Conservation (phyloP, 2,329 filamentous ascomycete genomes). For the Ramichloridium luteum region DNA sequence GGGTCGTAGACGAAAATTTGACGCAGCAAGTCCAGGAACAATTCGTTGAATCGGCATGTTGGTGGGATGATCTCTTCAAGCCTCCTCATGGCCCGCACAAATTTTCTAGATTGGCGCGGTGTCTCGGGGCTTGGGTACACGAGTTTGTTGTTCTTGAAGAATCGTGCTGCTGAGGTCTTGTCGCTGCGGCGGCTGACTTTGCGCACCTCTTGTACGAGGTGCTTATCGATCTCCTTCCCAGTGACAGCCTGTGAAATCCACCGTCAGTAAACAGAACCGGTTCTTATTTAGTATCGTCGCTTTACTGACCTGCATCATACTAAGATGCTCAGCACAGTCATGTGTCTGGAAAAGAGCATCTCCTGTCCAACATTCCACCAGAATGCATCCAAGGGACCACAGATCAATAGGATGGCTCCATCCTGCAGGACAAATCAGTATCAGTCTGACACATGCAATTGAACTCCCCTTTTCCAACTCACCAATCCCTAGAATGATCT, state of each 20-base stretch:
- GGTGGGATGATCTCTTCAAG: conserved; percentile 50
- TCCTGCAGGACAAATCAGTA: conserved; percentile 19
- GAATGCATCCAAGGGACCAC: conserved; percentile 57
- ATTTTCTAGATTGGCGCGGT: conserved; percentile 51
- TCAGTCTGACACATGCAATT: not conserved
- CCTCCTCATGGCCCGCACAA: conserved; percentile 55
- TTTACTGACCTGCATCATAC: conserved; percentile 53
- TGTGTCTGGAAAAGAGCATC: conserved; percentile 58
- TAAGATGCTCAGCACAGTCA: conserved; percentile 55
- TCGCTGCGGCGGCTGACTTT: conserved; percentile 19
- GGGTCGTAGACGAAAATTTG: conserved; percentile 57
- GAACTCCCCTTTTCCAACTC: conserved; percentile 4
- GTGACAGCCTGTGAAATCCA: conserved; percentile 18
- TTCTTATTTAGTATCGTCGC: too few relatives aligned
- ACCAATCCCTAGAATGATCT: conserved; percentile 54
- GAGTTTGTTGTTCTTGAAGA: conserved; percentile 36
- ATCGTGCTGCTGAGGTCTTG: conserved; percentile 18
- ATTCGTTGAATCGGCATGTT: conserved; percentile 44
- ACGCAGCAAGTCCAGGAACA: conserved; percentile 50
- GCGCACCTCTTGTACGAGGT: conserved; percentile 23
- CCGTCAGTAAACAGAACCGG: conserved; percentile 1
- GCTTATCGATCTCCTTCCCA: conserved; percentile 21
- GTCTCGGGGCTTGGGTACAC: conserved; percentile 54
- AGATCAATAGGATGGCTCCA: conserved; percentile 59
- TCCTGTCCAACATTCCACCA: conserved; percentile 57